Base-by-base conservation (phyloP, 1,139 yeast genomes). In the Suhomyces ambrosiae region DNA sequence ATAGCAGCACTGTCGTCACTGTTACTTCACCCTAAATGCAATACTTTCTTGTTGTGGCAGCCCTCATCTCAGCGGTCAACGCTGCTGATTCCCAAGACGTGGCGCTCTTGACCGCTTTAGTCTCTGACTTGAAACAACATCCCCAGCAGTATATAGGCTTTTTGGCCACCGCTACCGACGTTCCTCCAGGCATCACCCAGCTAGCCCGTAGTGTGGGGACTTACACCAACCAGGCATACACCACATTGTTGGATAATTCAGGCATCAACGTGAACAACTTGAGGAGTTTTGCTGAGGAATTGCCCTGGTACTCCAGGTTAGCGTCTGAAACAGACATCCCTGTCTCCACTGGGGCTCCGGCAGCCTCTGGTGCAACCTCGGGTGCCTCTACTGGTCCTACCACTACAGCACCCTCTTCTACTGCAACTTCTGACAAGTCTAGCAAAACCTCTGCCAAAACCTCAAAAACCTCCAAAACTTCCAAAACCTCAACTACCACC, bases 261-360 rank as follows among this genome's bases (percentile, higher is more conserved):
- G 31, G 40, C 23, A 17, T 56, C 29, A 31, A 52, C 38, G 50
- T 69, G 19, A 31, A 47, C 6, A 44, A 56, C 9, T 59, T 71
- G 43, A 60, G 53, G 47, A 43, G 48, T 12, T 71, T 56, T 48
- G 76, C 74, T 26, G 60, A 70, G 27, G 56, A 57, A 26, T 63
- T 71, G 45, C 75, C 76, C 23, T 71, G 77, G 77, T 67, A 61
- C 52, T 34, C 67, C 13, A 54, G 71, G 38, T 53, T 69, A 38
- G 52, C 45, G 11, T 56, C 56, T 6, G 61, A 43, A 14, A 46
- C 45, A 4, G 36, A 37, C 31, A 31, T 24, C 11, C 31, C 37
- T 6, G 27, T 7, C 5, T 49, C 41, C 15, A 31, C 35, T 6
- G 33, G 43, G 14, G 45, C 37, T 8, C 15, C 39, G 9, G 28